These are phyloP conservation scores for Oleoguttula mirabilis DNA, from an alignment of 495 filamentous ascomycete species.

Conservation along the genomic window DNA sequence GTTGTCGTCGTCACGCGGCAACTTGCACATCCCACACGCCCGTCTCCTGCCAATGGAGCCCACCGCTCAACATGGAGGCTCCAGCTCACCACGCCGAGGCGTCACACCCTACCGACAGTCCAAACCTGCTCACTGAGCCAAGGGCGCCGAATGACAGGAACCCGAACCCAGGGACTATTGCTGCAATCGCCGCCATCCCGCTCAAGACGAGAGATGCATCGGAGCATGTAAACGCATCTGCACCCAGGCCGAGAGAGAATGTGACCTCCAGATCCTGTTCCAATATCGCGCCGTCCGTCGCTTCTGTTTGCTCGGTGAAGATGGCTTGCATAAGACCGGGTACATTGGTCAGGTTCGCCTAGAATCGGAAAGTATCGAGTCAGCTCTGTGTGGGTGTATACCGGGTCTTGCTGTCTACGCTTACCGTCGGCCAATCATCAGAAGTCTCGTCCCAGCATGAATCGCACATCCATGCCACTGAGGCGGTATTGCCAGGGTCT, in stretches of 20 bases:
- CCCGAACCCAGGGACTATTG: not conserved
- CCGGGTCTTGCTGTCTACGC: no score
- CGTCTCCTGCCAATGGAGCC: no score
- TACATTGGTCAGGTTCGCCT: conserved; percentile 1
- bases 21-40: no score
- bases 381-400: no score
- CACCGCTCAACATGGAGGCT: no score
- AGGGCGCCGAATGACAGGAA: not conserved
- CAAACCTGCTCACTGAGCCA: not conserved
- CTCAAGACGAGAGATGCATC: not conserved
- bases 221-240: not conserved
- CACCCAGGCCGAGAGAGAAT: not conserved
- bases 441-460: not conserved
- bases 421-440: not conserved
- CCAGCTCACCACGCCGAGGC: no score
- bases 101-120: not conserved
- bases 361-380: not conserved
- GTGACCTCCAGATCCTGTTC: not conserved
- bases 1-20: no score
- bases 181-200: not conserved
- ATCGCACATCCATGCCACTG: not conserved
- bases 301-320: not conserved
- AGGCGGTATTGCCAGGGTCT: not conserved
- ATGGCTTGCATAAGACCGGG: not conserved
- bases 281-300: not conserved